Evolutionary conservation across 179 eudicot species (phyloP).

Genomic region (Actinidia arguta): DNA sequence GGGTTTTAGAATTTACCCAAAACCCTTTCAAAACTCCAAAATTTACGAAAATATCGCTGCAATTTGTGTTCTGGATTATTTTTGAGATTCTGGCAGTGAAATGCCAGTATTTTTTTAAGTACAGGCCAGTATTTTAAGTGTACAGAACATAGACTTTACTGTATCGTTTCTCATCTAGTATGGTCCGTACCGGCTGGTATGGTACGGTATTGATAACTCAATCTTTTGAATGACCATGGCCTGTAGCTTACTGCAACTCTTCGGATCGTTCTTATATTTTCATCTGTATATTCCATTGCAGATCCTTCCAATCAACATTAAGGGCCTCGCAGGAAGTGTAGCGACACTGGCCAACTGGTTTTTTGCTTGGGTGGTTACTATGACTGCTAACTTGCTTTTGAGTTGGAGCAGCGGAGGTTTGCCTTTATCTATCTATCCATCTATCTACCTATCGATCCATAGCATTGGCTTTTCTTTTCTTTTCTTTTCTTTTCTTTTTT

Average conservation of each 20-base stretch:
- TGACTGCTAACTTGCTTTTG: constrained; percentile 85
- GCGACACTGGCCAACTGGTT: constrained; percentile 94
- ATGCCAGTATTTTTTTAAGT: no score
- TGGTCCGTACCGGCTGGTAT: no score
- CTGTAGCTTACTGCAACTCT: background rate
- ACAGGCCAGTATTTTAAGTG: no score
- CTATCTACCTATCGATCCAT: background rate
- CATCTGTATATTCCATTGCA: constrained; percentile 33
- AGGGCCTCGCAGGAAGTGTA: constrained; percentile 93
- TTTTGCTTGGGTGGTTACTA: constrained; percentile 70
- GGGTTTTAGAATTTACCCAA: no score
- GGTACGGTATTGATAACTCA: no score
- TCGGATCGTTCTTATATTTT: background rate
- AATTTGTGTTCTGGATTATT: no score
- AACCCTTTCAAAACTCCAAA: no score
- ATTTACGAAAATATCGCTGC: no score
- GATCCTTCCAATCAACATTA: constrained; percentile 90
- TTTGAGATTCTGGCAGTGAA: no score
- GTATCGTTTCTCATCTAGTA: no score
- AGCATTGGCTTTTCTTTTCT: background rate
- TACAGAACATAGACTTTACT: no score
- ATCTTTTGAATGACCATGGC: no score
- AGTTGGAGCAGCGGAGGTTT: constrained; percentile 89
- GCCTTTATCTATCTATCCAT: constrained; percentile 8
- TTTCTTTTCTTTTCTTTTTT: background rate